Conservation (phyloP, 352 stramenopile genomes). For the Phytophthora europaea region DNA sequence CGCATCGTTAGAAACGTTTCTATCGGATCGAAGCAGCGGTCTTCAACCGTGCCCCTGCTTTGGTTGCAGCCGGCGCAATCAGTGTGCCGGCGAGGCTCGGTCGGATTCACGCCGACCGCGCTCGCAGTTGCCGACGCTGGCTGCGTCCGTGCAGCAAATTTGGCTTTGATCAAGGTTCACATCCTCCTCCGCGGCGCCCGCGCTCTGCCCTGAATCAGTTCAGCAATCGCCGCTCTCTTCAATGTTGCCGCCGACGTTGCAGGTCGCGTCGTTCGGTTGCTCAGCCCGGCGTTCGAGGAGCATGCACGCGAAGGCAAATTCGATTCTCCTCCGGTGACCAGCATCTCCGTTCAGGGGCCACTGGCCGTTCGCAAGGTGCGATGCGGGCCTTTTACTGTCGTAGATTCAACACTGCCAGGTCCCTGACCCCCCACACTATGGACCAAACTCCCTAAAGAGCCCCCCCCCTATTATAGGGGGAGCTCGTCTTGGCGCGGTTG, state of each 20-base stretch:
- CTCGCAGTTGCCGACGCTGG: conserved; percentile 12
- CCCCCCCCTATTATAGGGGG: too few relatives aligned
- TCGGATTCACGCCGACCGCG: conserved; percentile 21
- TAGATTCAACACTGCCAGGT: neutral
- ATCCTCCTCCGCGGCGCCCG: conserved; percentile 15
- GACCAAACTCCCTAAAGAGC: too few relatives aligned
- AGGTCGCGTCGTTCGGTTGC: conserved; percentile 25
- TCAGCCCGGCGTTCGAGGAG: neutral
- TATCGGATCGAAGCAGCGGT: conserved; percentile 18
- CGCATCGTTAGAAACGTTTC: conserved; percentile 18
- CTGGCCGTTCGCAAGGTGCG: conserved; percentile 1
- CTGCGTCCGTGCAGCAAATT: conserved; percentile 5
- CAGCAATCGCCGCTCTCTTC: conserved; percentile 22
- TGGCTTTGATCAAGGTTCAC: conserved; percentile 21
- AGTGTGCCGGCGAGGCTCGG: neutral
- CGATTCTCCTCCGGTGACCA: neutral
- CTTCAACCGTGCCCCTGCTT: conserved; percentile 37
- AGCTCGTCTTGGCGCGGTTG: conserved; percentile 24
- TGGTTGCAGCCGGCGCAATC: conserved; percentile 28
- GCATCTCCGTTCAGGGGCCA: conserved; percentile 1
- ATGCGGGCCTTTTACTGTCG: neutral
- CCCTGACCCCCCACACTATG: too few relatives aligned
- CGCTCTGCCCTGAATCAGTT: conserved; percentile 21
- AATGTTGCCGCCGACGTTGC: conserved; percentile 2
- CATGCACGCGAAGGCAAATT: neutral